phyloP scores from a whole-genome alignment of 805 yeast species.

The Groenewaldozyma tartarivorans region DNA sequence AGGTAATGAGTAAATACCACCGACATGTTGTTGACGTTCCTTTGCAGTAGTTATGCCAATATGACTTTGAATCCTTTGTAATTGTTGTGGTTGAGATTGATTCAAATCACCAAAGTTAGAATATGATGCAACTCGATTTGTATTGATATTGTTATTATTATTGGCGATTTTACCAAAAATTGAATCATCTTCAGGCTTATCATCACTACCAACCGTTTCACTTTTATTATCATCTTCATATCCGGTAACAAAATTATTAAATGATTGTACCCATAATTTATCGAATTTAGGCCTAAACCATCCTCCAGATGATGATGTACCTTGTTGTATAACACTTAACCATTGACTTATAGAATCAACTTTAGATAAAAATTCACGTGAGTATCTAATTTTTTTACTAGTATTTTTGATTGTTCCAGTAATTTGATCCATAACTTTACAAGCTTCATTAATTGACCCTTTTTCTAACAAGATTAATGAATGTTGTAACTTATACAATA shows the following conservation, averaged over 20 bases:
- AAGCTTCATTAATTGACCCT: conserved; percentile 50
- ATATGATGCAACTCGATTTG: conserved; percentile 5
- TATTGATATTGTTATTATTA: not conserved
- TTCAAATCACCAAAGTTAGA: not conserved
- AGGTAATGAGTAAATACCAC: too few species aligned
- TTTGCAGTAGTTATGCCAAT: not conserved
- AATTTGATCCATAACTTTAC: conserved; percentile 50
- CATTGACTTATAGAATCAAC: conserved; percentile 37
- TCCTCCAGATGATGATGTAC: conserved; percentile 30
- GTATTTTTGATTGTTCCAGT: conserved; percentile 31
- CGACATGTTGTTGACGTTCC: too few species aligned
- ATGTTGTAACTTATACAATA: conserved; percentile 54
- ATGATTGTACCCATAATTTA: conserved; percentile 80
- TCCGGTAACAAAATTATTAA: conserved; percentile 75
- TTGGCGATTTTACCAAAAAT: not conserved
- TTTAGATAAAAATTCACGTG: conserved; percentile 31
- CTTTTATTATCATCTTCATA: conserved; percentile 41
- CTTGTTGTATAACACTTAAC: conserved; percentile 18
- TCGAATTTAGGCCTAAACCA: conserved; percentile 71
- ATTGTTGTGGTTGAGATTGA: not conserved
- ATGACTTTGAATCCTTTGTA: not conserved
- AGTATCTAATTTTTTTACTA: conserved; percentile 21
- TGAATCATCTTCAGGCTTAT: too few species aligned
- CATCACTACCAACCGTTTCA: not conserved
- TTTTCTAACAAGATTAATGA: conserved; percentile 62